Conservation (phyloP, 768 basidiomycete genomes). For the Cyclocybe aegerita region DNA sequence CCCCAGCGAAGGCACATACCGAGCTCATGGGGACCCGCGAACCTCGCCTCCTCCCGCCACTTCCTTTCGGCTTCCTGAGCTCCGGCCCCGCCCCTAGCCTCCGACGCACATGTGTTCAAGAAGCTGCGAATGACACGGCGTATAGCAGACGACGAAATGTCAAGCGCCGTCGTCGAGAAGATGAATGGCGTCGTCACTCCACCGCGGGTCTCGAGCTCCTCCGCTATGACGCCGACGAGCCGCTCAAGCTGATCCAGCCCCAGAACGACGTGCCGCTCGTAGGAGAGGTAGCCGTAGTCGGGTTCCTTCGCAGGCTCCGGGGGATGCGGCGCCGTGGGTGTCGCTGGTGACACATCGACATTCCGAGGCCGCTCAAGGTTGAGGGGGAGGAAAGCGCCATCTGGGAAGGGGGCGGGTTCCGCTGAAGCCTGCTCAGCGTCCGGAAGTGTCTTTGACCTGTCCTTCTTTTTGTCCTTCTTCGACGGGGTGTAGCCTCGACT, state of each 20-base stretch:
- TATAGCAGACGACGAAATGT: slow-evolving; percentile 73
- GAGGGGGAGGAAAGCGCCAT: slow-evolving; percentile 54
- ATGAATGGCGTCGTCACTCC: slow-evolving; percentile 89
- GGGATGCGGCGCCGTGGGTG: neutral
- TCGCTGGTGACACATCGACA: slow-evolving; percentile 3
- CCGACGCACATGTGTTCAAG: slow-evolving; percentile 53
- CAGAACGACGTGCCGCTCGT: slow-evolving; percentile 71
- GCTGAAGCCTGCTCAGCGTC: slow-evolving; percentile 30
- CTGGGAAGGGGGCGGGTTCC: slow-evolving; percentile 33
- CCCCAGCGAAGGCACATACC: slow-evolving; percentile 95
- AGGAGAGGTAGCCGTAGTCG: slow-evolving; percentile 74
- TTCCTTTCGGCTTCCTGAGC: slow-evolving; percentile 46
- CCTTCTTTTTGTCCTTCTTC: slow-evolving; percentile 58
- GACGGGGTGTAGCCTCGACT: slow-evolving; percentile 42
- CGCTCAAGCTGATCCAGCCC: slow-evolving; percentile 72
- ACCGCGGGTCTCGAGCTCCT: slow-evolving; percentile 71
- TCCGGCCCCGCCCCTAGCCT: slow-evolving; percentile 25
- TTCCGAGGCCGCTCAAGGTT: slow-evolving; percentile 48
- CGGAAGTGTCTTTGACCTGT: slow-evolving; percentile 43
- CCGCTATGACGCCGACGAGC: slow-evolving; percentile 68
- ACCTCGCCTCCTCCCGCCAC: slow-evolving; percentile 80
- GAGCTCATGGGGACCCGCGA: slow-evolving; percentile 85
- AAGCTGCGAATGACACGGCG: slow-evolving; percentile 80
- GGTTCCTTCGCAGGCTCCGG: slow-evolving; percentile 37
- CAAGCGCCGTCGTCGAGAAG: slow-evolving; percentile 86